Percentiles rank a stretch among this genome's conserved stretches.
Conservation (phyloP, 176 grass and related monocot genomes). For the Cenchrus purpureus region DNA sequence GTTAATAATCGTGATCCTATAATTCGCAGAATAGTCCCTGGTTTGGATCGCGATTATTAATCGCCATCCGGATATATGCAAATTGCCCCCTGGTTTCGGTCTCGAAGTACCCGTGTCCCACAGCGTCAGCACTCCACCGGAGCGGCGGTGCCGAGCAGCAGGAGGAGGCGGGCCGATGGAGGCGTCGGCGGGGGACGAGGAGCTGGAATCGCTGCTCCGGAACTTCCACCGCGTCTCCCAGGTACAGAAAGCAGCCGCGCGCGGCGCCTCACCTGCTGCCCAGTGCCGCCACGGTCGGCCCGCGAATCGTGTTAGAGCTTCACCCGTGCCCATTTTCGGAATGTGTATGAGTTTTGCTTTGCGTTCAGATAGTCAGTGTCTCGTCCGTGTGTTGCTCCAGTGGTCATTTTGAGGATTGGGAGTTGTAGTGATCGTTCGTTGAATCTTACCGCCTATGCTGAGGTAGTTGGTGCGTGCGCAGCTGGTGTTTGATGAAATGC, state of each 20-base stretch:
- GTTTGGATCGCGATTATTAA: too few species aligned
- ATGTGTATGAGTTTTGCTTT: background rate
- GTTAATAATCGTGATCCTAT: too few species aligned
- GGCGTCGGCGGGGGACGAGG: conserved; percentile 45
- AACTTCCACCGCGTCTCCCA: conserved; percentile 77
- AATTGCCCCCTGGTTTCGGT: too few species aligned
- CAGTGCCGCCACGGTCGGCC: background rate
- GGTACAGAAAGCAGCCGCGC: conserved; percentile 35
- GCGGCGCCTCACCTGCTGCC: background rate
- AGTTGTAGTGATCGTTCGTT: background rate
- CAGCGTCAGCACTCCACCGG: background rate
- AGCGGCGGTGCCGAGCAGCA: background rate
- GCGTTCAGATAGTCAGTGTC: background rate
- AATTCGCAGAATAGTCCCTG: too few species aligned
- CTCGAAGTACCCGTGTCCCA: background rate
- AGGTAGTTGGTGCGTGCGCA: background rate
- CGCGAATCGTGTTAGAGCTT: background rate
- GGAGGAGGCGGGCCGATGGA: conserved; percentile 16
- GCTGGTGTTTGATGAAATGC: conserved; percentile 21
- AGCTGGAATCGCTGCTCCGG: conserved; percentile 56
- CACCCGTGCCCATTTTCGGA: background rate
- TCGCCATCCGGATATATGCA: too few species aligned
- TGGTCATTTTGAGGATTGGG: background rate
- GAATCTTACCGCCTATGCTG: background rate
- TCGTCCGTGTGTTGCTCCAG: too few species aligned